Conservation (phyloP, 2,329 filamentous ascomycete genomes). For the Ophiostoma himal-ulmi region DNA sequence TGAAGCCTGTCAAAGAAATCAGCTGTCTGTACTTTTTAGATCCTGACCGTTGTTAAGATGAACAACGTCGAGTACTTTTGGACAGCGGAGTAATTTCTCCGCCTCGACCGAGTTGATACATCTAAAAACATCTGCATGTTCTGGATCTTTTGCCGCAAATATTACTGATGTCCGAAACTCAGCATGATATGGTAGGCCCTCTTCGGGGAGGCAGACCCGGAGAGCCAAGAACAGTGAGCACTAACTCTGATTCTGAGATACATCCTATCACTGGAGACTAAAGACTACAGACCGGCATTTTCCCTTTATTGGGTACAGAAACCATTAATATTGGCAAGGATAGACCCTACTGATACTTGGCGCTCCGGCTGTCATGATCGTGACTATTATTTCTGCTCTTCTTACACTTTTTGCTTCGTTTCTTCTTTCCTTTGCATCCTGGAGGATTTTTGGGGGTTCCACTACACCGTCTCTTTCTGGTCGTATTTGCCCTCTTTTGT, state of each 20-base stretch:
- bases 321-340: not conserved
- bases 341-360: no score
- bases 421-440: not conserved
- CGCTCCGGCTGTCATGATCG: no score
- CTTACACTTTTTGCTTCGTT: not conserved
- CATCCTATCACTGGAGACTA: not conserved
- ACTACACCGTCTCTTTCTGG: not conserved
- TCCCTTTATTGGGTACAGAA: not conserved
- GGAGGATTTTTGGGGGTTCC: not conserved
- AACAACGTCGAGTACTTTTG: not conserved
- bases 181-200: not conserved
- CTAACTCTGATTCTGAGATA: not conserved
- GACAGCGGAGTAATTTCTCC: not conserved
- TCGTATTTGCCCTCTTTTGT: not conserved
- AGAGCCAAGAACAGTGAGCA: not conserved
- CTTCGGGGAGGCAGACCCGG: not conserved
- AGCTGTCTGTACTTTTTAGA: not conserved
- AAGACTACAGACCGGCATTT: not conserved
- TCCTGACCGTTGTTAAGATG: not conserved
- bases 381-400: no score
- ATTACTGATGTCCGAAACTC: not conserved
- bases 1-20: not conserved
- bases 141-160: not conserved
- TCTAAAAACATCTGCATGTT: not conserved
- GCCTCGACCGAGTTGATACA: not conserved